Base-by-base conservation (phyloP, 257 asterid species). In the Solanum bulbocastanum region DNA sequence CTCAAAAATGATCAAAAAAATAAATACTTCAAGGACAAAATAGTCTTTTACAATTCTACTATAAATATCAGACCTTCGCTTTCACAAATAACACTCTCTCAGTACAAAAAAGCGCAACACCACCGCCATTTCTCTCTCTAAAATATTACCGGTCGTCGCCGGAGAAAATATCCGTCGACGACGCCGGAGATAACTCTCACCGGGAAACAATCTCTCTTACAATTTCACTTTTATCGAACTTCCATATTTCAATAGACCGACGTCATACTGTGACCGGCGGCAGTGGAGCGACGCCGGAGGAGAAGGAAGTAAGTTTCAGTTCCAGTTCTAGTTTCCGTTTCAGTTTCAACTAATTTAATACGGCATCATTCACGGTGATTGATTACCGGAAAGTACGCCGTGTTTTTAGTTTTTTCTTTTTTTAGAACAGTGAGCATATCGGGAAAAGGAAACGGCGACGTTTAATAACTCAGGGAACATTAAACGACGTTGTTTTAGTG, bases 21-120 rank as follows among this genome's bases (percentile, higher is more conserved):
- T 1, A 1, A 18, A 46, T 75, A 87, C 16, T 8, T 5, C 87
- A 85, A 88, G 98, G 98, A 25, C 62, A 93, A 33, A 84, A 71
- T 37, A 65, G 96, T 94, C 93, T 86, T 89, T 93, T 16, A 0
- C 0, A 0, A 0, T 22, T 2, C 7, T 9, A 62, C 2, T 93
- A 93, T 93, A 91, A 91, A 91, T 92, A 90, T 76, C 86, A 60
- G 68, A 91, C 75, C 66, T 91, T 92, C 94, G 92, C 94, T 92
- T 88, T 93, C 95, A 94, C 83, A 69, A 69, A 87, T 94, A 58
- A 44, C 85, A 12, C 85, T 56, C 85, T 56, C 71, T 4, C 68
- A 39, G 49, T 44, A 86, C 88, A 71, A 71, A 86, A 69, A 69
- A 72, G 83, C 87, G 40, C 32, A 30, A 73, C 39, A 68, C 73